Base-by-base conservation (phyloP, 257 asterid species). In the Ligustrum vulgare region DNA sequence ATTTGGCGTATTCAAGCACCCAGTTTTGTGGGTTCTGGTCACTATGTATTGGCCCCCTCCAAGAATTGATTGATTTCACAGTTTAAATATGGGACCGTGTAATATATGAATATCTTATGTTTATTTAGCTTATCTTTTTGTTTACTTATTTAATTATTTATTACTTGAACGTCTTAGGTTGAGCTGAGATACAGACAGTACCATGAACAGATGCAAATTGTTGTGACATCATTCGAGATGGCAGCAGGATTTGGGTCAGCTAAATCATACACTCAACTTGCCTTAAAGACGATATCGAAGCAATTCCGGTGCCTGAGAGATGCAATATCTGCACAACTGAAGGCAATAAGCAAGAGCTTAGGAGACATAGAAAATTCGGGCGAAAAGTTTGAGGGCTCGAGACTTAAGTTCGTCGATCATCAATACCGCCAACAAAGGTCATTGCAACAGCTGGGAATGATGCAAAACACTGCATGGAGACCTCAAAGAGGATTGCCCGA, bases 401-500 rank as follows among this genome's bases (percentile, higher is more conserved):
- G 87, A 68, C 84, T 91, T 6, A 86, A 79, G 72, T 84, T 72
- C 9, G 80, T 87, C 1, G 92, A 86, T 74, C 80, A 81, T 62
- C 92, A 85, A 8, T 71, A 84, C 3, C 78, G 88, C 22, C 96
- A 87, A 70, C 89, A 87, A 35, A 58, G 92, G 68, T 87, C 89
- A 6, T 23, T 83, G 70, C 96, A 89, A 78, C 90, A 89, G 67
- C 58, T 86, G 25, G 90, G 95, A 39, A 86, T 89, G 90, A 78
- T 85, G 84, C 90, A 86, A 37, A 83, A 80, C 62, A 89, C 79
- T 74, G 91, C 93, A 4, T 91, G 97, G 97, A 86, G 94, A 49
- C 91, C 92, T 0, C 96, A 90, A 68, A 79, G 97, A 79, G 96
- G 96, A 3, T 74, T 91, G 43, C 97, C 94, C 3, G 94, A 91